These are phyloP conservation scores for Anisodus acutangulus DNA, from an alignment of 257 asterid genomes.

Conservation along the genomic window DNA sequence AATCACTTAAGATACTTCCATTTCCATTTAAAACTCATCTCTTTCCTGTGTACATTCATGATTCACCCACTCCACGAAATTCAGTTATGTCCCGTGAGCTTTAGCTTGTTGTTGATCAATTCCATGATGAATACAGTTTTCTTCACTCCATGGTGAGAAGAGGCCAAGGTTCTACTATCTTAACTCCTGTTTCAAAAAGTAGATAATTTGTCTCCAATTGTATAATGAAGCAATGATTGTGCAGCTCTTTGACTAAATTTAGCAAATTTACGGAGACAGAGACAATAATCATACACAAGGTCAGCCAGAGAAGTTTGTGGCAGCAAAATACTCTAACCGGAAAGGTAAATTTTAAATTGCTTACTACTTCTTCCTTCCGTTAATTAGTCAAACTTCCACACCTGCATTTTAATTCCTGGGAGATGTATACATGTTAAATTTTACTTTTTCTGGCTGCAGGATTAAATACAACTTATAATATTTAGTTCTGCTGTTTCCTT, in stretches of 20 bases:
- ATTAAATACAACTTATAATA: slow-evolving; percentile 67
- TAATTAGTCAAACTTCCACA: background rate
- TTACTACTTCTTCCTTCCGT: background rate
- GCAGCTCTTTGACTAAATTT: background rate
- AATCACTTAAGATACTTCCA: slow-evolving; percentile 4
- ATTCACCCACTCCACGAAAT: background rate
- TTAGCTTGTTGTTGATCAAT: background rate
- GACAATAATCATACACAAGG: slow-evolving; percentile 39
- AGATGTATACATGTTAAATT: slow-evolving; percentile 34
- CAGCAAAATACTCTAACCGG: slow-evolving; percentile 87
- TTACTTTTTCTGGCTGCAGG: slow-evolving; percentile 69
- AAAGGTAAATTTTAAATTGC: slow-evolving; percentile 55
- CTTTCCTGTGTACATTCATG: background rate
- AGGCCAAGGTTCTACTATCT: slow-evolving; percentile 4
- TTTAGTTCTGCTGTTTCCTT: slow-evolving; percentile 55
- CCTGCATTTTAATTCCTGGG: slow-evolving; percentile 16
- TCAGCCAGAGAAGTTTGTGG: slow-evolving; percentile 82
- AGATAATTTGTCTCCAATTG: background rate
- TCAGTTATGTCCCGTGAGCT: background rate
- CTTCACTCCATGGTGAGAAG: background rate
- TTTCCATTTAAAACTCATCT: background rate
- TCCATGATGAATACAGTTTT: background rate
- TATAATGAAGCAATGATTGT: background rate
- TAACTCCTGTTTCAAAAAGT: background rate
- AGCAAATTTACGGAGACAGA: slow-evolving; percentile 18